These are phyloP conservation scores for Urochloa ruziziensis DNA, from an alignment of 176 grass and related monocot genomes.

Conservation along the genomic window DNA sequence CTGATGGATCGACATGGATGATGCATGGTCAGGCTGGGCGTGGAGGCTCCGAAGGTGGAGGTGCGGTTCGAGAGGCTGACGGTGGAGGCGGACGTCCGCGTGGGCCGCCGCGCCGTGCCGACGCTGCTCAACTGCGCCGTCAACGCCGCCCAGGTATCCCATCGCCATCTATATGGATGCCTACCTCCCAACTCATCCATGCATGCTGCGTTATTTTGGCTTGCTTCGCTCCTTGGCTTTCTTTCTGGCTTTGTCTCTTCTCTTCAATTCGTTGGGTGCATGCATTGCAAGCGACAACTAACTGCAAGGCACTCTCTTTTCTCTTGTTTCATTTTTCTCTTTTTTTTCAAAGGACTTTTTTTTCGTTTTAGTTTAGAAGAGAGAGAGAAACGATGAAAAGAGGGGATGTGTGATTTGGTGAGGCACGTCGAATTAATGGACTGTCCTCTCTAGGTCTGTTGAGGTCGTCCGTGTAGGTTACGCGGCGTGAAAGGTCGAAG, in stretches of 20 bases:
- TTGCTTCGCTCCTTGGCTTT: background rate
- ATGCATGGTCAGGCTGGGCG: constrained; percentile 45
- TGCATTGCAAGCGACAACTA: background rate
- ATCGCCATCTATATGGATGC: too few relatives aligned
- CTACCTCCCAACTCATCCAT: too few relatives aligned
- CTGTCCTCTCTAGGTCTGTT: constrained; percentile 18
- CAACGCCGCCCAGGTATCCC: constrained; percentile 60
- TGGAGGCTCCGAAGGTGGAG: constrained; percentile 57
- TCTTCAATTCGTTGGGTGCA: too few relatives aligned
- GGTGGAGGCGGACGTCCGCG: constrained; percentile 60
- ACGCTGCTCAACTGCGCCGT: constrained; percentile 70
- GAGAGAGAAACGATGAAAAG: background rate
- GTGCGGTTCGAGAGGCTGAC: constrained; percentile 59
- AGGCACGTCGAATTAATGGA: constrained; percentile 4
- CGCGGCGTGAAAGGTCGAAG: too few relatives aligned
- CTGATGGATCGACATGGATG: background rate
- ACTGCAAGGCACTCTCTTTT: background rate
- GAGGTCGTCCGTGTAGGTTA: too few relatives aligned
- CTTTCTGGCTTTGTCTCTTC: too few relatives aligned
- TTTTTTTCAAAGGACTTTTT: background rate
- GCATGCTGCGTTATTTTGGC: background rate
- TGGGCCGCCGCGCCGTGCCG: constrained; percentile 55
- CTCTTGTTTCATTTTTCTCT: too few relatives aligned
- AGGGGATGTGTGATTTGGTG: background rate
- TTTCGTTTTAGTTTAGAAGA: background rate